These are phyloP conservation scores for Lithospermum erythrorhizon DNA, from an alignment of 257 asterid genomes.

Conservation along the genomic window DNA sequence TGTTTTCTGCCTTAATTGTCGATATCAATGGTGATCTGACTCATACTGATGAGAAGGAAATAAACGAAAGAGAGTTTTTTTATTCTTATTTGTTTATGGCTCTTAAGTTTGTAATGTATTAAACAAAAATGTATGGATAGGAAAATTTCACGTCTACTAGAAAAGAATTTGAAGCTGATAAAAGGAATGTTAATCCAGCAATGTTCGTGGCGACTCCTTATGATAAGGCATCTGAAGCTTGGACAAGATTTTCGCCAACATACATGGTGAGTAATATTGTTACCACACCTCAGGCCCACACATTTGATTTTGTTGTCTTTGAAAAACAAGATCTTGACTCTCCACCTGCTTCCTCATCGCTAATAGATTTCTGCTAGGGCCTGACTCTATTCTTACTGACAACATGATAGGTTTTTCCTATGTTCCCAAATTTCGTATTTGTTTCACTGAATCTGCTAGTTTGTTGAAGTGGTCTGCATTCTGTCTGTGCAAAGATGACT, in stretches of 20 bases:
- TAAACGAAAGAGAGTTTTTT: conserved; percentile 36
- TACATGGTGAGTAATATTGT: conserved; percentile 44
- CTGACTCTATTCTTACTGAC: background rate
- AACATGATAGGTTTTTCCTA: background rate
- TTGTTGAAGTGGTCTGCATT: no score
- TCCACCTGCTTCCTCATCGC: background rate
- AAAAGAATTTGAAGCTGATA: conserved; percentile 39
- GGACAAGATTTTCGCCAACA: conserved; percentile 73
- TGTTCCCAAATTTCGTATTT: background rate
- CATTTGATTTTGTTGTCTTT: background rate
- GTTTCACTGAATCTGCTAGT: no score
- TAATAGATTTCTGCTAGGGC: background rate
- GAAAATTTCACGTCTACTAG: conserved; percentile 54
- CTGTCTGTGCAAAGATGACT: no score
- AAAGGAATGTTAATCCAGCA: conserved; percentile 40
- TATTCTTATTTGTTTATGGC: background rate
- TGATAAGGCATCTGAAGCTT: conserved; percentile 77
- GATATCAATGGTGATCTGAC: conserved; percentile 82
- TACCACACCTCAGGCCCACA: background rate
- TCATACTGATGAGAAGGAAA: conserved; percentile 61
- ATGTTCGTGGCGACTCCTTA: conserved; percentile 80
- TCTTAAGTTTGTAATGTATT: conserved; percentile 1
- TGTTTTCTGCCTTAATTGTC: conserved; percentile 63
- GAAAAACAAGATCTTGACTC: background rate
- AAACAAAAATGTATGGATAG: conserved; percentile 25